Evolutionary conservation across 768 basidiomycete species (phyloP).

Genomic region (Lactifluus rugatus): DNA sequence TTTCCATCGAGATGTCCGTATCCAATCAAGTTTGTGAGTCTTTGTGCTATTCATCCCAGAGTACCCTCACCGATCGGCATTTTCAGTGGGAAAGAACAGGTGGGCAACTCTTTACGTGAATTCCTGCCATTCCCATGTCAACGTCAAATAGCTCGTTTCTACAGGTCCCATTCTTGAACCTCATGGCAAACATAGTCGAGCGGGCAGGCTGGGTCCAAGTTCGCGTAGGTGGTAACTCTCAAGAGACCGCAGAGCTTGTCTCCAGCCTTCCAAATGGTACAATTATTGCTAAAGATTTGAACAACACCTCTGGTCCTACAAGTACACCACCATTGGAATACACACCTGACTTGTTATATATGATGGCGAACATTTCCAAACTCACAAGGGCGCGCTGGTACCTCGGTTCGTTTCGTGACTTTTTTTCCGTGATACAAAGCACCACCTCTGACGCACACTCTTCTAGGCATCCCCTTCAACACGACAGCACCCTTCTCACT

Average conservation of each 20-base stretch:
- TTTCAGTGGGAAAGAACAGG: conserved; percentile 41
- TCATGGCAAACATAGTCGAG: conserved; percentile 58
- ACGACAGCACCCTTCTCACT: conserved; percentile 44
- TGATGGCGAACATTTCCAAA: conserved; percentile 49
- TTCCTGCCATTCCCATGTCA: neutral
- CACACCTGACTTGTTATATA: conserved; percentile 55
- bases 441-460: neutral
- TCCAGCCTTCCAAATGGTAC: conserved; percentile 37
- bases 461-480: conserved; percentile 51
- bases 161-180: conserved; percentile 62
- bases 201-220: conserved; percentile 53
- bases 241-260: conserved; percentile 51
- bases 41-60: neutral
- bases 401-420: conserved; percentile 33
- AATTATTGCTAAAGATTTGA: conserved; percentile 44
- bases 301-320: conserved; percentile 38
- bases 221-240: conserved; percentile 73
- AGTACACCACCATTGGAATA: conserved; percentile 59
- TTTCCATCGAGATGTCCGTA: conserved; percentile 72
- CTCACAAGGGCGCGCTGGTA: conserved; percentile 58
- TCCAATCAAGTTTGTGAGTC: conserved; percentile 54
- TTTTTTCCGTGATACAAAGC: neutral
- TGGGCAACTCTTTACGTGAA: neutral
- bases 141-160: conserved; percentile 33
- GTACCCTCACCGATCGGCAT: conserved; percentile 1